Percentiles rank a stretch among this genome's conserved stretches.
Conservation (phyloP, 2,329 filamentous ascomycete species). For the Penicillium sp. region DNA sequence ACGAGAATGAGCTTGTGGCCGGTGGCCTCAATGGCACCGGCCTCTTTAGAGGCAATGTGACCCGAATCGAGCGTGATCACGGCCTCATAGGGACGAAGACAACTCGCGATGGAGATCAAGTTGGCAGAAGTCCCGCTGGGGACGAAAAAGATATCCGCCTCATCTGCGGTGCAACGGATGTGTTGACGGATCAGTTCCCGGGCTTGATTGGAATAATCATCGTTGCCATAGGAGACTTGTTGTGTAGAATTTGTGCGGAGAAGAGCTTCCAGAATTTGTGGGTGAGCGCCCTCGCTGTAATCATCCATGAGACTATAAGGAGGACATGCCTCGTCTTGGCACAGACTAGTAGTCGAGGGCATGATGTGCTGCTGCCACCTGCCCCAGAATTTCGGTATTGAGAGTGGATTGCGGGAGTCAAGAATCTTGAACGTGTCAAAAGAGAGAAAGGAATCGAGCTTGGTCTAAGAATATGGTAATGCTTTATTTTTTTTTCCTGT, state of each 20-base stretch:
- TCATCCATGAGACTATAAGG: conserved; percentile 48
- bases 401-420: conserved; percentile 2
- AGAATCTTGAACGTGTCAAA: neutral
- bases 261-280: conserved; percentile 45
- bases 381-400: neutral
- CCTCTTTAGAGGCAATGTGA: conserved; percentile 47
- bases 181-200: conserved; percentile 37
- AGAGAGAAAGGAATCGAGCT: neutral
- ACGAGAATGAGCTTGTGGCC: conserved; percentile 50
- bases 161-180: conserved; percentile 25
- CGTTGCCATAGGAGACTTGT: conserved; percentile 45
- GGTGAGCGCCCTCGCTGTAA: conserved; percentile 50
- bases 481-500: neutral
- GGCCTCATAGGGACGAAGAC: conserved; percentile 47
- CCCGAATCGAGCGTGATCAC: conserved; percentile 48
- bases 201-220: conserved; percentile 42
- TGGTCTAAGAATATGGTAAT: neutral
- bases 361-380: conserved; percentile 8
- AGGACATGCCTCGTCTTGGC: conserved; percentile 21
- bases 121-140: conserved; percentile 50
- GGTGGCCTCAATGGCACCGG: conserved; percentile 47
- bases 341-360: conserved; percentile 21
- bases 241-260: conserved; percentile 42
- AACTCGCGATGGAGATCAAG: conserved; percentile 48
- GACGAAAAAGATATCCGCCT: conserved; percentile 47